Percentiles rank a stretch among this genome's conserved stretches.
These are phyloP conservation scores for Suillus hirtellus DNA, from an alignment of 768 basidiomycete genomes.

Conservation along the genomic window DNA sequence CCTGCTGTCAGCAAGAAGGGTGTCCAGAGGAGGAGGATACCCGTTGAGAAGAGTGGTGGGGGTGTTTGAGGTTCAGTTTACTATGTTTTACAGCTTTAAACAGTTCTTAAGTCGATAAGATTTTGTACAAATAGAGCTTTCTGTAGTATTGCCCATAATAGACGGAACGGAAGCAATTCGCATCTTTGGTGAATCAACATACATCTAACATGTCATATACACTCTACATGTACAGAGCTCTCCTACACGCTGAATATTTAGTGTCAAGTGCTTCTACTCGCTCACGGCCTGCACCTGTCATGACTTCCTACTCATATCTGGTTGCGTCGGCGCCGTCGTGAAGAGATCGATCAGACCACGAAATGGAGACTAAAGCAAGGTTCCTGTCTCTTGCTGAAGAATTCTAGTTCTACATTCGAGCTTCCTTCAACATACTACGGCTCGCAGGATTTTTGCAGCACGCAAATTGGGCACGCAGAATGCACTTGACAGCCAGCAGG, in stretches of 20 bases:
- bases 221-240: no score
- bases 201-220: no score
- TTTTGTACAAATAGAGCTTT: neutral
- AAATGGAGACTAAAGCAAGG: neutral
- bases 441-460: no score
- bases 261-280: neutral
- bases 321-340: neutral
- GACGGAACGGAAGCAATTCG: neutral
- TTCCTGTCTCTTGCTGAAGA: neutral
- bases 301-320: neutral
- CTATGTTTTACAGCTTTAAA: neutral
- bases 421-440: no score
- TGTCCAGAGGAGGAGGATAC: constrained; percentile 48
- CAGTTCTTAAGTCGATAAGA: neutral
- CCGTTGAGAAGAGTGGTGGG: constrained; percentile 38
- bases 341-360: neutral
- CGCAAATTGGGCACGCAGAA: no score
- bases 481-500: no score
- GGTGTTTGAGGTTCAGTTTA: constrained; percentile 24
- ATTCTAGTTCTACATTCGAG: neutral
- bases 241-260: neutral
- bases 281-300: neutral
- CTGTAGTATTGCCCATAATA: neutral
- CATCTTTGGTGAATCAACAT: no score
- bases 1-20: constrained; percentile 31